Percentiles rank a stretch among this genome's conserved stretches.
Evolutionary conservation across 225 moss, liverwort and hornwort species (phyloP).

Genomic region (Marchantia paleacea): DNA sequence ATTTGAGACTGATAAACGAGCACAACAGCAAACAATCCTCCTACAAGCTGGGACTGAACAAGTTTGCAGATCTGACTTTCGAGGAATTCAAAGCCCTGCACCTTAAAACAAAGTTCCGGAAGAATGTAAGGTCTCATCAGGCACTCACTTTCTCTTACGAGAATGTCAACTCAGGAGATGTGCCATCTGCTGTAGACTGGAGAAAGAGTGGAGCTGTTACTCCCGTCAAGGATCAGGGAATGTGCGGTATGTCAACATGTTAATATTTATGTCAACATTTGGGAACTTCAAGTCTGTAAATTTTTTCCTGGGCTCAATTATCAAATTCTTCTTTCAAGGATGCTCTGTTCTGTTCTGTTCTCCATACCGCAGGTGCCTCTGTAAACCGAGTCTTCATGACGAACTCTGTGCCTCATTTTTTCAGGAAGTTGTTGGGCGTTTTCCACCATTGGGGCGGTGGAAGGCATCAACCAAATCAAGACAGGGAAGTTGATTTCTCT

Average conservation of each 20-base stretch:
- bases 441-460: conserved; percentile 30
- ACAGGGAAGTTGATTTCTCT: conserved; percentile 33
- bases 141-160: conserved; percentile 5
- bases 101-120: conserved; percentile 22
- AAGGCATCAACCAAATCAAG: conserved; percentile 41
- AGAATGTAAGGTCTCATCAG: conserved; percentile 18
- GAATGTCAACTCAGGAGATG: background rate
- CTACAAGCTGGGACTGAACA: conserved; percentile 33
- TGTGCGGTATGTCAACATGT: conserved; percentile 25
- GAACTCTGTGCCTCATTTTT: background rate
- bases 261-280: no score
- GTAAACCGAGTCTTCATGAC: background rate
- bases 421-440: conserved; percentile 57
- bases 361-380: no score
- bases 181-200: conserved; percentile 31
- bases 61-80: conserved; percentile 38
- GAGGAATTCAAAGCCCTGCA: conserved; percentile 34
- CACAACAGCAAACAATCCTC: conserved; percentile 16
- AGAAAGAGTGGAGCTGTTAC: conserved; percentile 24
- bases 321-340: background rate
- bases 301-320: background rate
- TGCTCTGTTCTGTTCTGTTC: background rate
- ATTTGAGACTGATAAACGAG: conserved; percentile 25
- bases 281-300: no score
- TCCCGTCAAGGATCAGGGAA: conserved; percentile 37